Percentiles rank a stretch among this genome's conserved stretches.
Evolutionary conservation across 805 yeast genomes (phyloP).

Genomic region (Starmerella ratchasimensis): DNA sequence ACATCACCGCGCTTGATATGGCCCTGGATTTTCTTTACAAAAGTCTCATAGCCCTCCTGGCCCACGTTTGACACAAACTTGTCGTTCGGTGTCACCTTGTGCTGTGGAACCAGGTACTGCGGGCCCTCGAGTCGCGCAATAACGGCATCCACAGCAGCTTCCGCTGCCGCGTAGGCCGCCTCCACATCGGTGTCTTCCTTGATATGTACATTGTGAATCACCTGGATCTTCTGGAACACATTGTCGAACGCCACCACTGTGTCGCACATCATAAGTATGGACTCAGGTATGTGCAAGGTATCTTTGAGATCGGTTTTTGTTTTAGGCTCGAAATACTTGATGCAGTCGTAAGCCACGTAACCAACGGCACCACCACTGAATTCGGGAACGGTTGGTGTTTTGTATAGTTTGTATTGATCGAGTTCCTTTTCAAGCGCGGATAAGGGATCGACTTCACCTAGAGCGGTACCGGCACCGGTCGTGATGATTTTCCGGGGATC

Average conservation of each 20-base stretch:
- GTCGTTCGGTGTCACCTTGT: conserved; percentile 52
- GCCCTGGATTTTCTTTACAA: conserved; percentile 58
- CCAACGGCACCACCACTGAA: conserved; percentile 96
- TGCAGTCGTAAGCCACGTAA: conserved; percentile 89
- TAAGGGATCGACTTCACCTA: conserved; percentile 65
- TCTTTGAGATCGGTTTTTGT: conserved; percentile 66
- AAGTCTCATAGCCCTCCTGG: conserved; percentile 78
- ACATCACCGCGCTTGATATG: conserved; percentile 88
- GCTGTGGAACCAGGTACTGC: conserved; percentile 51
- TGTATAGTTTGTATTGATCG: conserved; percentile 48
- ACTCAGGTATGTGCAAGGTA: conserved; percentile 75
- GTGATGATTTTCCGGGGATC: conserved; percentile 68
- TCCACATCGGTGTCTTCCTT: conserved; percentile 27
- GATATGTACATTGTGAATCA: conserved; percentile 59
- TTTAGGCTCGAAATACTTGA: conserved; percentile 89
- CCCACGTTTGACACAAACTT: conserved; percentile 80
- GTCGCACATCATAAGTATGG: conserved; percentile 82
- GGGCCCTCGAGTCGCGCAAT: conserved; percentile 32
- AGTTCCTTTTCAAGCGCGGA: conserved; percentile 61
- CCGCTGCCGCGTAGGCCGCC: conserved; percentile 44
- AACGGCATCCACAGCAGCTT: conserved; percentile 36
- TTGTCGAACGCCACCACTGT: conserved; percentile 84
- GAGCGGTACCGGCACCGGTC: conserved; percentile 58
- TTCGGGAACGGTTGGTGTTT: conserved; percentile 63
- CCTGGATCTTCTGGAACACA: conserved; percentile 84